A percentile compares a stretch with the other conserved stretches of the same genome.
Conservation (phyloP, 2,329 filamentous ascomycete genomes). For the Scleromitrula shiraiana region DNA sequence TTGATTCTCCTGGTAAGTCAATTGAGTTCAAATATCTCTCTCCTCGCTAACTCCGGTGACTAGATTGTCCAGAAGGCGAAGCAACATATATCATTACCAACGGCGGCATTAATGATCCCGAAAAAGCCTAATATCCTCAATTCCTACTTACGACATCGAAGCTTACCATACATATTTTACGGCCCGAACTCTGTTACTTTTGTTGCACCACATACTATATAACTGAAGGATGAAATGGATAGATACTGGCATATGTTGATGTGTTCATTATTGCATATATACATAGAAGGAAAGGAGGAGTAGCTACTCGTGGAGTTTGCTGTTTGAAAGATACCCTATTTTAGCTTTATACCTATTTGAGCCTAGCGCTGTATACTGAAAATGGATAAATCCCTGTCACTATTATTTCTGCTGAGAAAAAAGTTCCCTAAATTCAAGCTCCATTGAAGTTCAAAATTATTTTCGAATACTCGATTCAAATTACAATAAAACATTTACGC, state of each 20-base stretch:
- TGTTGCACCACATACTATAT: no score
- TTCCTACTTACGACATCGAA: not conserved
- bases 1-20: conserved; percentile 53
- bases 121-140: conserved; percentile 42
- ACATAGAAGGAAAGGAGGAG: not conserved
- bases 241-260: not conserved
- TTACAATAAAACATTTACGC: not conserved
- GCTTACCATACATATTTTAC: not conserved
- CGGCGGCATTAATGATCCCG: conserved; percentile 60
- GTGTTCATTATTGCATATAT: not conserved
- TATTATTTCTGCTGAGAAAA: conserved; percentile 12
- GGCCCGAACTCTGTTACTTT: not conserved
- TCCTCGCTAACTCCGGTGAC: not conserved
- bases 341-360: conserved; percentile 1
- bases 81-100: conserved; percentile 64
- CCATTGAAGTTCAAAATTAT: conserved; percentile 1
- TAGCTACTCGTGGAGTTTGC: not conserved
- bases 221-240: conserved; percentile 1
- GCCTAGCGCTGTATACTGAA: conserved; percentile 21
- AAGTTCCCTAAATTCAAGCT: conserved; percentile 10
- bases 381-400: conserved; percentile 21
- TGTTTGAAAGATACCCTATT: conserved; percentile 7
- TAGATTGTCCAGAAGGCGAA: conserved; percentile 60
- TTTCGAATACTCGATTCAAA: not conserved
- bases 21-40: not conserved